These are phyloP conservation scores for Sporothrix humicola DNA, from an alignment of 2,329 filamentous ascomycete species.

Conservation along the genomic window DNA sequence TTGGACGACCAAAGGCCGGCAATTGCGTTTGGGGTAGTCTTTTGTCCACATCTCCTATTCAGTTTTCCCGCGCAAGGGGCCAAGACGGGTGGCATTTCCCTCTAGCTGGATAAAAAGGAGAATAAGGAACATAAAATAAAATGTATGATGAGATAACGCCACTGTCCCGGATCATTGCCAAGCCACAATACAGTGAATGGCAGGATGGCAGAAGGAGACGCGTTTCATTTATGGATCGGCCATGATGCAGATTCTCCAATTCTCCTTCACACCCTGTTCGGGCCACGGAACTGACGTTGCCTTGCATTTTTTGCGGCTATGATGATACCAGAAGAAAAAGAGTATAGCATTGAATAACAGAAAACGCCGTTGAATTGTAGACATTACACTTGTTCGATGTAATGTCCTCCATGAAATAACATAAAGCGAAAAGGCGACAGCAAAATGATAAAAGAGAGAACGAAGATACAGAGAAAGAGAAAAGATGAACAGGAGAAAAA, in stretches of 20 bases:
- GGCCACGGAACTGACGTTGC: constrained; percentile 1
- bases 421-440: neutral
- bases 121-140: neutral
- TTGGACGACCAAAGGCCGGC: neutral
- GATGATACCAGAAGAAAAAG: neutral
- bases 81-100: constrained; percentile 16
- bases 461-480: neutral
- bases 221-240: neutral
- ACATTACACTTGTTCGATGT: neutral
- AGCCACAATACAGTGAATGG: constrained; percentile 17
- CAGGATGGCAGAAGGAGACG: neutral
- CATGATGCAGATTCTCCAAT: neutral
- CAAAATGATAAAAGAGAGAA: neutral
- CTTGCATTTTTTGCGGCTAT: neutral
- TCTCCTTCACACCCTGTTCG: constrained; percentile 10
- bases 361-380: constrained; percentile 5
- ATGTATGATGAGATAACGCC: neutral
- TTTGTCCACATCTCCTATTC: neutral
- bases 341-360: neutral
- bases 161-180: constrained; percentile 6
- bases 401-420: neutral
- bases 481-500: neutral
- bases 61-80: neutral
- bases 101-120: neutral
- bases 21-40: neutral